These are phyloP conservation scores for Apiospora kogelbergensis DNA, from an alignment of 2,329 filamentous ascomycete species.

Conservation along the genomic window DNA sequence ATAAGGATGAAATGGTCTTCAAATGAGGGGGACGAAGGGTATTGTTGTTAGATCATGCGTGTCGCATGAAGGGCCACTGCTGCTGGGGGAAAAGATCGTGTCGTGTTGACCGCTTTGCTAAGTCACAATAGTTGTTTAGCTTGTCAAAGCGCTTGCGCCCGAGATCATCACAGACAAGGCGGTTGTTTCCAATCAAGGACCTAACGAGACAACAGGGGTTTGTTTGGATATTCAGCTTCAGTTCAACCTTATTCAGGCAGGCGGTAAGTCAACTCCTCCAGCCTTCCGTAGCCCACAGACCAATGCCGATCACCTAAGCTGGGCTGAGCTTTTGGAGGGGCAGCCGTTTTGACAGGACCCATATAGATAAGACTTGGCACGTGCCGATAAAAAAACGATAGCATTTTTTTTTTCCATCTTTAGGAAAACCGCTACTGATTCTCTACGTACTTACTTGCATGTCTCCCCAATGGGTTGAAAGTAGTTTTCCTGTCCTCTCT, in stretches of 20 bases:
- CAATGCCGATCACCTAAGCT: neutral
- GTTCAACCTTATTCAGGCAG: neutral
- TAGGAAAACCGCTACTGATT: neutral
- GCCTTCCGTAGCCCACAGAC: neutral
- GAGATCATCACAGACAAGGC: conserved; percentile 2
- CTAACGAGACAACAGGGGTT: neutral
- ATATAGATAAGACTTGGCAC: neutral
- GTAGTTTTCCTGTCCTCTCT: conserved; percentile 3
- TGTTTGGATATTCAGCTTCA: neutral
- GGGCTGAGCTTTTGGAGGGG: neutral
- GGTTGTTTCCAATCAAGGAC: conserved; percentile 5
- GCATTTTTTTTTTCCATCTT: neutral
- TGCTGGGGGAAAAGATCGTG: neutral
- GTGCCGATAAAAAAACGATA: neutral
- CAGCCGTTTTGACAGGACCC: neutral
- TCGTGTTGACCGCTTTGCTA: conserved; percentile 2
- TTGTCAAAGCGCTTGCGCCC: conserved; percentile 7
- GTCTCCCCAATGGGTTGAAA: neutral
- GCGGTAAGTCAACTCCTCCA: neutral
- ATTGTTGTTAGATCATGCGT: neutral
- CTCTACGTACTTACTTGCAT: neutral
- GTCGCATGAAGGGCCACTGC: neutral
- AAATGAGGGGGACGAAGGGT: neutral
- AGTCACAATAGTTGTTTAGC: neutral
- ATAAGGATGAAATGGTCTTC: neutral